Conservation (phyloP, 495 filamentous ascomycete genomes). For the Thermothielavioides terrestris region DNA sequence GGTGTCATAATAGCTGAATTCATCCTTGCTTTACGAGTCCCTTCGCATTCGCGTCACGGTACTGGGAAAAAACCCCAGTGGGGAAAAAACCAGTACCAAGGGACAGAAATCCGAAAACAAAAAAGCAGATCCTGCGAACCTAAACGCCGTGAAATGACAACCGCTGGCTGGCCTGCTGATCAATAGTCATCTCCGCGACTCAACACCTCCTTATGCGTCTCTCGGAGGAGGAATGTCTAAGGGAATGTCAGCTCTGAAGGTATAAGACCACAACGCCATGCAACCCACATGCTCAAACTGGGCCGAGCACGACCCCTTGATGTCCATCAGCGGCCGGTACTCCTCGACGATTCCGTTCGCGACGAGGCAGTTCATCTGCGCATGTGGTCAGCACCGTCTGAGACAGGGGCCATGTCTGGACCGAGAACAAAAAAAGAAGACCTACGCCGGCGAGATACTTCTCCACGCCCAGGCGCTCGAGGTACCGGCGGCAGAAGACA, state of each 20-base stretch:
- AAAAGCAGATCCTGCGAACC: not conserved
- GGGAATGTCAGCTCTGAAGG: slow-evolving; percentile 17
- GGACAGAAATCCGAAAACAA: not conserved
- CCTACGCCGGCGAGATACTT: slow-evolving; percentile 78
- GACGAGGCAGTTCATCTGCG: slow-evolving; percentile 81
- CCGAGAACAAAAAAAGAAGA: not conserved
- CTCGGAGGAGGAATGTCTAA: slow-evolving; percentile 77
- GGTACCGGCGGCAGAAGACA: slow-evolving; percentile 76
- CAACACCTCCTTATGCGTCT: slow-evolving; percentile 84
- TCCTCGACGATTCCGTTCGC: slow-evolving; percentile 74
- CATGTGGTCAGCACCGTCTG: not conserved
- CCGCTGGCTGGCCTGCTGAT: not conserved
- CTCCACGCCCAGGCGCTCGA: slow-evolving; percentile 77
- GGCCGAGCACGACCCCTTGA: slow-evolving; percentile 91
- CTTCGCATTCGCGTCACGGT: slow-evolving; percentile 6
- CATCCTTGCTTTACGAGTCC: too few relatives aligned
- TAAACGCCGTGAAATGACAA: too few relatives aligned
- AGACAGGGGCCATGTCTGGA: not conserved
- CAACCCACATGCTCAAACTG: slow-evolving; percentile 84
- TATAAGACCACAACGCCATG: not conserved
- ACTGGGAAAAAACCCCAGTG: slow-evolving; percentile 5
- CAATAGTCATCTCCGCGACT: slow-evolving; percentile 88
- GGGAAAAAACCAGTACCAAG: slow-evolving; percentile 8
- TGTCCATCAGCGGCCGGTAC: slow-evolving; percentile 83
- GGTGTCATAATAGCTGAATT: too few relatives aligned